Base-by-base conservation (phyloP, 2,329 filamentous ascomycete species). In the Trichoderma atroviride region DNA sequence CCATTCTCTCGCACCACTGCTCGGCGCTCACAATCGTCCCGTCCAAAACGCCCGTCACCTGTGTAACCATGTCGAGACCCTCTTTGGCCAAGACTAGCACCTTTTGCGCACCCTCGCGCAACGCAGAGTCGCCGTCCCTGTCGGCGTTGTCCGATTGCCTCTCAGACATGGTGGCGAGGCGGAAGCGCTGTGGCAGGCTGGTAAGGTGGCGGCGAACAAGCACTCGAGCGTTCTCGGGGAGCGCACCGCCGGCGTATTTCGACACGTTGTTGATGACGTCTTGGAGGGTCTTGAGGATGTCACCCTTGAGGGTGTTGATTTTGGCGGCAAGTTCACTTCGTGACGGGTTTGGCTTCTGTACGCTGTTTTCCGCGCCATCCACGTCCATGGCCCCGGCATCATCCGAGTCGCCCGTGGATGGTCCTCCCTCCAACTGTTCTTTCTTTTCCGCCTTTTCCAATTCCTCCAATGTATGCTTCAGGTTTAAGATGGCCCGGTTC, bases 21-120 rank as follows among this genome's bases (percentile, higher is more conserved):
- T 98, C 95, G 0, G 96, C 96, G 74, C 92, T 96, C 68, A 92
- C 87, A 65, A 98, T 91, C 0, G 96, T 98, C 65, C 93, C 92
- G 74, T 96, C 92, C 10, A 98, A 86, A 2, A 97, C 92, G 5
- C 90, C 89, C 52, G 90, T 96, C 61, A 99, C 93, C 78, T 97
- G 94, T 0, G 89, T 87, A 86, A 98, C 94, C 91, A 98, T 97
- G 74, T 97, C 94, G 16, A 98, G 84, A 0, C 94, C 93, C 78
- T 98, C 95, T 75, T 91, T 92, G 7, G 95, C 95, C 63, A 98
- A 88, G 1, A 96, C 89, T 14, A 98, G 82, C 68, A 96, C 94
- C 52, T 91, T 87, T 74, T 94, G 91, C 0, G 93, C 94, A 63
- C 85, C 85, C 31, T 89, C 86, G 24, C 78, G 76, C 11, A 81